Percentiles rank a stretch among this genome's conserved stretches.
phyloP scores from a whole-genome alignment of 768 basidiomycete genomes.

The Lentinus brumalis region DNA sequence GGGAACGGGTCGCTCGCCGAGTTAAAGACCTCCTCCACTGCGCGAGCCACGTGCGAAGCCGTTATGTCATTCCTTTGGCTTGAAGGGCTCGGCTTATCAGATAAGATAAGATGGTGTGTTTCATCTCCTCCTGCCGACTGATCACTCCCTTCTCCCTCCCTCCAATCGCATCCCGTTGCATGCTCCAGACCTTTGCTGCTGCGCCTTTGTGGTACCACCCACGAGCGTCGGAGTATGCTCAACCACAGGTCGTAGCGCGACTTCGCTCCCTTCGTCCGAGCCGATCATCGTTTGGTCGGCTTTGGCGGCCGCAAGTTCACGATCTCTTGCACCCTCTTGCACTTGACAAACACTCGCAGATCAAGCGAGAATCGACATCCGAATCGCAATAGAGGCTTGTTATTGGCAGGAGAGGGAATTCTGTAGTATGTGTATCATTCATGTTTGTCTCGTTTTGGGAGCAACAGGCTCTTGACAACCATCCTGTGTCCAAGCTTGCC shows the following conservation, averaged over 20 bases:
- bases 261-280: too few relatives aligned
- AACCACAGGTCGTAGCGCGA: neutral
- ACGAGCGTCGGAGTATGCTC: neutral
- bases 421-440: too few relatives aligned
- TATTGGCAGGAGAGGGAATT: too few relatives aligned
- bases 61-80: slow-evolving; percentile 12
- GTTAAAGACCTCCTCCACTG: neutral
- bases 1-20: neutral
- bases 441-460: too few relatives aligned
- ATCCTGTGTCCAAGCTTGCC: too few relatives aligned
- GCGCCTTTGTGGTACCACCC: neutral
- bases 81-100: slow-evolving; percentile 3
- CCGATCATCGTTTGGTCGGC: too few relatives aligned
- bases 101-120: slow-evolving; percentile 16
- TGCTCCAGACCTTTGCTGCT: neutral
- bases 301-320: too few relatives aligned
- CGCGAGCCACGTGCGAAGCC: neutral
- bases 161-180: neutral
- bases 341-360: too few relatives aligned
- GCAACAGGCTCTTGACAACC: too few relatives aligned
- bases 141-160: neutral
- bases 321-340: neutral
- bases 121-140: neutral
- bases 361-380: too few relatives aligned
- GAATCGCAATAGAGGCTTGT: too few relatives aligned